Evolutionary conservation across 2,329 filamentous ascomycete genomes (phyloP).

Genomic region (Colletotrichum abscissum): DNA sequence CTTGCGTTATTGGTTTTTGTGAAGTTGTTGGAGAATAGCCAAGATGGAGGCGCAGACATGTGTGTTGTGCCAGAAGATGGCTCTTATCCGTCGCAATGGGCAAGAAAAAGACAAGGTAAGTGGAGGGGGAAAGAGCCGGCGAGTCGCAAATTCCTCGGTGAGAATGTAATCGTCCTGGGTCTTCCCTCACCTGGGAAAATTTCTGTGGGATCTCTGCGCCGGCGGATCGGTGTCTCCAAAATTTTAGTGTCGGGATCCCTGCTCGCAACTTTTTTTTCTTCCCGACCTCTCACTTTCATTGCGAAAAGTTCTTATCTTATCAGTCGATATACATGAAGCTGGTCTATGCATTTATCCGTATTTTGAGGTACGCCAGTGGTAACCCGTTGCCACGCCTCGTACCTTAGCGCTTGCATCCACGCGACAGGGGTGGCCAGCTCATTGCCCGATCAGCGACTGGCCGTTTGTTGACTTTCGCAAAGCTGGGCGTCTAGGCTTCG

Average conservation of each 20-base stretch:
- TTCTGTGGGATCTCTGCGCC: conserved; percentile 23
- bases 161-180: conserved; percentile 9
- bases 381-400: conserved; percentile 16
- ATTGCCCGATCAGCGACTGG: conserved; percentile 34
- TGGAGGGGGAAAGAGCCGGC: background rate
- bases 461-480: conserved; percentile 35
- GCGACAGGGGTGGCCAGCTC: conserved; percentile 31
- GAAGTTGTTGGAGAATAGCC: conserved; percentile 57
- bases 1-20: conserved; percentile 36
- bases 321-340: background rate
- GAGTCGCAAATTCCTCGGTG: conserved; percentile 20
- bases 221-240: conserved; percentile 28
- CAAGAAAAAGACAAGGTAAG: background rate
- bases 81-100: background rate
- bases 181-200: conserved; percentile 35
- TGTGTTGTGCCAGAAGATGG: conserved; percentile 14
- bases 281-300: no score
- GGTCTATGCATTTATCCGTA: conserved; percentile 17
- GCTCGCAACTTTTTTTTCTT: conserved; percentile 16
- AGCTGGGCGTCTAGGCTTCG: conserved; percentile 8
- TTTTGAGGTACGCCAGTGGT: background rate
- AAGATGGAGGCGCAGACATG: conserved; percentile 53
- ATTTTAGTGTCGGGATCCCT: conserved; percentile 28
- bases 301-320: conserved; percentile 21
- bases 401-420: conserved; percentile 6